Evolutionary conservation across 2,329 filamentous ascomycete species (phyloP), one percentile per base, ranked within the genome.

Genomic region (Aureobasidium subglaciale): DNA sequence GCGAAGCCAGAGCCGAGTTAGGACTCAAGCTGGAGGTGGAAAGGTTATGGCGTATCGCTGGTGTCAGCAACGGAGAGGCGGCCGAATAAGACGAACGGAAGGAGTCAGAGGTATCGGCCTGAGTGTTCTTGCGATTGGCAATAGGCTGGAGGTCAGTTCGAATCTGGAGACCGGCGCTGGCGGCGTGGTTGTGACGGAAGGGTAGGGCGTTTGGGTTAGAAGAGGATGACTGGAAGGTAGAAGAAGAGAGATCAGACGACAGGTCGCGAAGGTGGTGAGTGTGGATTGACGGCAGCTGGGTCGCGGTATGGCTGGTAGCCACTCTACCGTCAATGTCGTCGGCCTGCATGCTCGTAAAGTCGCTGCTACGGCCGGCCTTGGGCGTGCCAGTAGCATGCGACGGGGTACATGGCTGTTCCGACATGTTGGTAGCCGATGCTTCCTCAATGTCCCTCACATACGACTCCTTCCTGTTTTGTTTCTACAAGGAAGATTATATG

Each of bases 1-100:
- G 76, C 56, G 75, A 78, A 24, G 74, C 71, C 20, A 77, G 65
- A 30, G 70, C 70, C 15, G 74, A 75, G 40, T 70, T 70, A 10
- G 75, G 59, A 27, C 37, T 52, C 27, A 57, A 30, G 41, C 56
- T 57, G 30, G 56, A 32, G 18, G 40, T 38, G 3, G 56, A 57
- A 6, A 57, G 20, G 10, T 50, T 45, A 27, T 45, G 49, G 37
- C 56, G 46, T 25, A 57, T 32, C 22, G 45, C 45, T 27, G 45
- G 45, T 24, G 45, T 40, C 45, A 40, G 37, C 55, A 50, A n/a
- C 2, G 55, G 37, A 7, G 55, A 56, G 45, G 45, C 45, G 6
- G 29, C 45, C 16, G 45, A 11, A 16, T 50, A 22, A 29, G 37
- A 35, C 5, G 55, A 56, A 29, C 27, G 24, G 4, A 42, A 16